A percentile compares a stretch with the other conserved stretches of the same genome.
These are phyloP conservation scores for Mortierella sp. DNA, from an alignment of 371 early-diverging fungal species.

Conservation along the genomic window DNA sequence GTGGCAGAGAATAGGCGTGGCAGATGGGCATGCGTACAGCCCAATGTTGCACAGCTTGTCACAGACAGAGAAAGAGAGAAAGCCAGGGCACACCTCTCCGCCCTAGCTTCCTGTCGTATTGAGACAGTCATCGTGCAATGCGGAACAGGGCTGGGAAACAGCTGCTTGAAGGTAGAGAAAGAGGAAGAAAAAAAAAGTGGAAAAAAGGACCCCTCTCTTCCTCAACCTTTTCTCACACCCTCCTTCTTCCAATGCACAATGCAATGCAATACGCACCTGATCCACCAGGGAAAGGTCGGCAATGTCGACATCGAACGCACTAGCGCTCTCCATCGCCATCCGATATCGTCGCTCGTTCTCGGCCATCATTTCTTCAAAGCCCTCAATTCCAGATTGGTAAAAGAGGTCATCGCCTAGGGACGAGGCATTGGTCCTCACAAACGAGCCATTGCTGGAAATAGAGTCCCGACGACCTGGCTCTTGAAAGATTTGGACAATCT, in stretches of 20 bases:
- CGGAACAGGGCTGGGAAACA: not conserved
- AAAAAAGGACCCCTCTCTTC: not conserved
- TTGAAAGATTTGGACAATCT: slow-evolving; percentile 62
- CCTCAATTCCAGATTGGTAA: slow-evolving; percentile 58
- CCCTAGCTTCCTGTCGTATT: no score
- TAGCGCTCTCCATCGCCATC: slow-evolving; percentile 59
- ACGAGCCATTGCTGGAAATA: slow-evolving; percentile 62
- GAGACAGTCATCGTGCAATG: slow-evolving; percentile 1
- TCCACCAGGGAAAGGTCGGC: slow-evolving; percentile 30
- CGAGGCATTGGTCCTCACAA: slow-evolving; percentile 26
- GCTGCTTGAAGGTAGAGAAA: slow-evolving; percentile 2
- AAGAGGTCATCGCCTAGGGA: slow-evolving; percentile 61
- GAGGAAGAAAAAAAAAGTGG: not conserved
- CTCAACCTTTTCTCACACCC: no score
- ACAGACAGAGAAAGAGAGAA: no score
- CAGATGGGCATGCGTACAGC: no score
- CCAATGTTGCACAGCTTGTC: no score
- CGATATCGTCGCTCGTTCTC: slow-evolving; percentile 60
- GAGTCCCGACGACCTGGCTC: slow-evolving; percentile 67
- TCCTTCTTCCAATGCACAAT: no score
- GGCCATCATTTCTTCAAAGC: slow-evolving; percentile 58
- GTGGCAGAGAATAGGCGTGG: no score
- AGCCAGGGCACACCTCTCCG: no score
- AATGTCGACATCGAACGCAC: slow-evolving; percentile 54
- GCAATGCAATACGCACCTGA: slow-evolving; percentile 13